These are phyloP conservation scores for Heliamphora pulchella DNA, from an alignment of 179 eudicot species.

Conservation along the genomic window DNA sequence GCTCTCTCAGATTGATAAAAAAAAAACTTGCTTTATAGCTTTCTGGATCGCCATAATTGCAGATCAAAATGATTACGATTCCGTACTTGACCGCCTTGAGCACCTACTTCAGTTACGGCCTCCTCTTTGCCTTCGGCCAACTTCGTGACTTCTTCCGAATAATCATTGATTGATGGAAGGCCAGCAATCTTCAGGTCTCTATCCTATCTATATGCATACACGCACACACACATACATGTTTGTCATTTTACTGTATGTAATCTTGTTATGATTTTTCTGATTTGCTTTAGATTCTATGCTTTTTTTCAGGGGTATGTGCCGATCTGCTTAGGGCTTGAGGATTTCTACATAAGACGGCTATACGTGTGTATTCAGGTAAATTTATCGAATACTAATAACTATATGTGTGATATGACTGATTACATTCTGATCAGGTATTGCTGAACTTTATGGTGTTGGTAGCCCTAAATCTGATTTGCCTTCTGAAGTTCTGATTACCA, in stretches of 20 bases:
- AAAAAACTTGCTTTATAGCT: too few relatives aligned
- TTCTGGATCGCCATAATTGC: neutral
- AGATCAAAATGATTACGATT: slow-evolving; percentile 61
- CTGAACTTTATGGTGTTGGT: neutral
- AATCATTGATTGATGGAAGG: slow-evolving; percentile 58
- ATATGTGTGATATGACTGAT: neutral
- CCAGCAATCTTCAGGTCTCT: slow-evolving; percentile 52
- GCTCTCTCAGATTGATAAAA: neutral
- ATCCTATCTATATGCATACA: neutral
- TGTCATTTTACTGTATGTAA: too few relatives aligned
- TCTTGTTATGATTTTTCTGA: neutral
- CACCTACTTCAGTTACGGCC: slow-evolving; percentile 78
- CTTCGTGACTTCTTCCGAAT: slow-evolving; percentile 75
- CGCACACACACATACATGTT: too few relatives aligned
- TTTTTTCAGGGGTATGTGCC: slow-evolving; percentile 80
- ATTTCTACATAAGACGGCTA: slow-evolving; percentile 81
- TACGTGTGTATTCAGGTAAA: slow-evolving; percentile 89
- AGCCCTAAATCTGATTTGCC: neutral
- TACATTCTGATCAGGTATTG: neutral
- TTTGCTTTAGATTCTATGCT: neutral
- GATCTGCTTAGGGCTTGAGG: slow-evolving; percentile 88
- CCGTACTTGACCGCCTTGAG: slow-evolving; percentile 89
- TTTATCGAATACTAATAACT: neutral
- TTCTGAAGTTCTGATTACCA: too few relatives aligned
- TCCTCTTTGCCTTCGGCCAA: slow-evolving; percentile 79